phyloP scores from a whole-genome alignment of 2,329 filamentous ascomycete species.

The Penicillium sp. region DNA sequence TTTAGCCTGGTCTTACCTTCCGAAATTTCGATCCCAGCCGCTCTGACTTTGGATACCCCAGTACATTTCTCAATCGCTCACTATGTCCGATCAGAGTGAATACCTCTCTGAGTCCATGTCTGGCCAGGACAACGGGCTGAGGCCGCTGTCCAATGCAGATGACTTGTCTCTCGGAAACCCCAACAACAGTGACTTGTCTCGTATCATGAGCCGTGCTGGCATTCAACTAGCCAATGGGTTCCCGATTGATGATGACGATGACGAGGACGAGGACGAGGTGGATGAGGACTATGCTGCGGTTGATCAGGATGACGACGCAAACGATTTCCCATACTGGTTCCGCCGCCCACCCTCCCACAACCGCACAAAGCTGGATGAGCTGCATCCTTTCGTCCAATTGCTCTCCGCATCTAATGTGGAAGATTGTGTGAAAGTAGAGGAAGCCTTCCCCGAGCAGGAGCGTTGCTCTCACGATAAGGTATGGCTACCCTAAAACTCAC shows the following conservation, averaged over 20 bases:
- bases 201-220: conserved; percentile 29
- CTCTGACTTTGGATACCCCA: background rate
- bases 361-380: conserved; percentile 52
- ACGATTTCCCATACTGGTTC: conserved; percentile 44
- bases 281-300: conserved; percentile 46
- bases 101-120: conserved; percentile 32
- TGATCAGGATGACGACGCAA: conserved; percentile 44
- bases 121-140: conserved; percentile 26
- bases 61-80: conserved; percentile 3
- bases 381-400: conserved; percentile 72
- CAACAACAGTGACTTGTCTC: conserved; percentile 31
- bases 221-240: conserved; percentile 33
- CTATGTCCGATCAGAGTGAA: conserved; percentile 34
- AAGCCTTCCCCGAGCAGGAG: conserved; percentile 60
- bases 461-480: conserved; percentile 62
- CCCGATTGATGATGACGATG: conserved; percentile 32
- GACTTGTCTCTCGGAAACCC: conserved; percentile 29
- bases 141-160: conserved; percentile 34
- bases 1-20: conserved; percentile 9
- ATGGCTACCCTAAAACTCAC: conserved; percentile 19
- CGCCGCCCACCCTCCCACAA: conserved; percentile 41
- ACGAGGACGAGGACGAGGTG: conserved; percentile 35
- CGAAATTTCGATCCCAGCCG: background rate
- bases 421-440: conserved; percentile 59
- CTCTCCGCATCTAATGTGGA: conserved; percentile 58